Conservation (phyloP, 306 rosid genomes). For the Fragaria nilgerrensis region DNA sequence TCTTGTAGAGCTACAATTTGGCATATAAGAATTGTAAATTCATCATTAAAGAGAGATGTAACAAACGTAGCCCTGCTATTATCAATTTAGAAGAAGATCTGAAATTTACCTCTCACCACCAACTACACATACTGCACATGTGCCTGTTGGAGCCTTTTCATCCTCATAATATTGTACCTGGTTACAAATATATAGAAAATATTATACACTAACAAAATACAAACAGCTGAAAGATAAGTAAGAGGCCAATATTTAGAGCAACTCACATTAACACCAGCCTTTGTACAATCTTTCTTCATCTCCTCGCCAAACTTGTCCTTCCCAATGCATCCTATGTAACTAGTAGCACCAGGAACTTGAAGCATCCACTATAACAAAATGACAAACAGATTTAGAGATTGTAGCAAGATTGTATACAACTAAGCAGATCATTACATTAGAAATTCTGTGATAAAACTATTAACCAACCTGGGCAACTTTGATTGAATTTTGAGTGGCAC, state of each 20-base stretch:
- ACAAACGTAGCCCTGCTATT: background rate
- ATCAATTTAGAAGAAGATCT: background rate
- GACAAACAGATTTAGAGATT: background rate
- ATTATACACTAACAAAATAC: background rate
- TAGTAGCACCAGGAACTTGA: constrained; percentile 82
- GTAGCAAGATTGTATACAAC: background rate
- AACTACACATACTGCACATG: constrained; percentile 92
- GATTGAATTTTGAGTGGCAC: constrained; percentile 92
- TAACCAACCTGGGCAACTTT: constrained; percentile 83
- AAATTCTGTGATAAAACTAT: background rate
- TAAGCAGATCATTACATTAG: background rate
- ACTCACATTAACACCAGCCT: constrained; percentile 82
- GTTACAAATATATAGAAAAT: background rate
- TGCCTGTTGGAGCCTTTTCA: constrained; percentile 83
- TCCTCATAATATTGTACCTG: constrained; percentile 90
- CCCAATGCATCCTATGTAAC: constrained; percentile 91
- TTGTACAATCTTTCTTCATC: constrained; percentile 67
- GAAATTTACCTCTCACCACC: constrained; percentile 83
- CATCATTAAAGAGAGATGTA: background rate
- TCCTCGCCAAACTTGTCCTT: constrained; percentile 91
- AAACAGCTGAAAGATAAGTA: constrained; percentile 4
- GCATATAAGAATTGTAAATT: background rate
- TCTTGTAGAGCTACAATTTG: background rate
- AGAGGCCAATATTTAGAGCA: constrained; percentile 20
- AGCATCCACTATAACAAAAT: constrained; percentile 70